These are phyloP conservation scores for Phaeomoniella chlamydospora DNA, from an alignment of 2,329 filamentous ascomycete species.

Conservation along the genomic window DNA sequence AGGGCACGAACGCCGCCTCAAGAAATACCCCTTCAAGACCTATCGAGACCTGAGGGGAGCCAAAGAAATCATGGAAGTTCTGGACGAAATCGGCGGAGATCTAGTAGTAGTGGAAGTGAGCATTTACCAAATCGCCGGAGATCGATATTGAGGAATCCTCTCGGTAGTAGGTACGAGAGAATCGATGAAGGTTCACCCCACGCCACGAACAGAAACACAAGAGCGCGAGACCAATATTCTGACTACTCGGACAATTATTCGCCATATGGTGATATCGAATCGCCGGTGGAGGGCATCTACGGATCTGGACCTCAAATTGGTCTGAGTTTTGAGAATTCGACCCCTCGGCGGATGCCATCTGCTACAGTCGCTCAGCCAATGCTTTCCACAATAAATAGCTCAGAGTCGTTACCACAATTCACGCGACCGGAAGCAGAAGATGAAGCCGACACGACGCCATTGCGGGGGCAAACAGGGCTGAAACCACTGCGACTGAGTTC, in stretches of 20 bases:
- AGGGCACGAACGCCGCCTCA: conserved; percentile 13
- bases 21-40: conserved; percentile 59
- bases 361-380: conserved; percentile 9
- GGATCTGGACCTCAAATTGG: conserved; percentile 29
- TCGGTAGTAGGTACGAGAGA: conserved; percentile 35
- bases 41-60: conserved; percentile 27
- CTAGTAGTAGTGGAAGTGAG: conserved; percentile 11
- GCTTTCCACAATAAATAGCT: conserved; percentile 13
- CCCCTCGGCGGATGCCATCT: no score
- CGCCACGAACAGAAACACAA: conserved; percentile 16
- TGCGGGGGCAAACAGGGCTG: conserved; percentile 41
- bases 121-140: conserved; percentile 23
- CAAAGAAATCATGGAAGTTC: conserved; percentile 13
- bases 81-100: conserved; percentile 13
- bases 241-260: conserved; percentile 11
- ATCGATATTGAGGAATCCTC: conserved; percentile 26
- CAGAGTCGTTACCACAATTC: conserved; percentile 31
- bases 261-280: conserved; percentile 10
- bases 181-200: conserved; percentile 38
- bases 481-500: conserved; percentile 35
- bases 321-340: conserved; percentile 17
- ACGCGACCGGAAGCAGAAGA: conserved; percentile 26
- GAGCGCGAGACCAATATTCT: conserved; percentile 11
- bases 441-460: conserved; percentile 43
- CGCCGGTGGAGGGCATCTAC: conserved; percentile 20